A percentile compares a stretch with the other conserved stretches of the same genome.
These are phyloP conservation scores for Leishmania turanica DNA, from an alignment of 208 protist species.

Conservation along the genomic window DNA sequence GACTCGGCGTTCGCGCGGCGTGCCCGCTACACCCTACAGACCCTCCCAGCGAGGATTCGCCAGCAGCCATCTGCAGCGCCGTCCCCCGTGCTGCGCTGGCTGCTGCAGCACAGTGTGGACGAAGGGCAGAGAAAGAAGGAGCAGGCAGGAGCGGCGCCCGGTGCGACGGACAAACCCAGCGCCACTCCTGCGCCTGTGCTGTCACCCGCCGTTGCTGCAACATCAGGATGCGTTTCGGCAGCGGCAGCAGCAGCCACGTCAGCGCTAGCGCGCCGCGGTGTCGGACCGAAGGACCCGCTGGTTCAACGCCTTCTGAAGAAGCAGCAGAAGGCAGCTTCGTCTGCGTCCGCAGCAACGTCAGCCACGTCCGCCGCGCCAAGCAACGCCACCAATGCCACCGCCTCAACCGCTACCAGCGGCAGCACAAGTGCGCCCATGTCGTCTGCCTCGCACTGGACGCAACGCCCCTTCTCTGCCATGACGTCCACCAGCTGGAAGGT, in stretches of 20 bases:
- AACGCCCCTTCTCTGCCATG: constrained; percentile 54
- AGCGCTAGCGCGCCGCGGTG: constrained; percentile 55
- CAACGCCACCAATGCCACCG: neutral
- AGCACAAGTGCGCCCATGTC: neutral
- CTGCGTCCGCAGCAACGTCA: constrained; percentile 6
- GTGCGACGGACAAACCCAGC: neutral
- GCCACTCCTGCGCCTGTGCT: too few relatives aligned
- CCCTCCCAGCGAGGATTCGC: constrained; percentile 13
- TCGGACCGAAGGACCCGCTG: constrained; percentile 66
- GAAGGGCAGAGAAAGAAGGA: neutral
- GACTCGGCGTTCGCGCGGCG: constrained; percentile 41
- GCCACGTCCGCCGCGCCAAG: neutral
- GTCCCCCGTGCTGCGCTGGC: constrained; percentile 47
- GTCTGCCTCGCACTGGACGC: constrained; percentile 57
- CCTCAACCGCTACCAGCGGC: neutral
- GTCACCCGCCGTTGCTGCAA: neutral
- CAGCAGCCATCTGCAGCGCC: constrained; percentile 37
- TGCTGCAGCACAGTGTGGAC: constrained; percentile 21
- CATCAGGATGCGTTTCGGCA: neutral
- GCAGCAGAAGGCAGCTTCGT: constrained; percentile 11
- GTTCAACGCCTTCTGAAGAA: constrained; percentile 50
- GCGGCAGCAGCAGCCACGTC: constrained; percentile 7
- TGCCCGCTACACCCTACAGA: neutral
- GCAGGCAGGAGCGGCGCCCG: neutral
- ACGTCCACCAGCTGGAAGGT: constrained; percentile 65